Conservation (phyloP, 805 yeast genomes). For the Kodamaea jinghongensis region DNA sequence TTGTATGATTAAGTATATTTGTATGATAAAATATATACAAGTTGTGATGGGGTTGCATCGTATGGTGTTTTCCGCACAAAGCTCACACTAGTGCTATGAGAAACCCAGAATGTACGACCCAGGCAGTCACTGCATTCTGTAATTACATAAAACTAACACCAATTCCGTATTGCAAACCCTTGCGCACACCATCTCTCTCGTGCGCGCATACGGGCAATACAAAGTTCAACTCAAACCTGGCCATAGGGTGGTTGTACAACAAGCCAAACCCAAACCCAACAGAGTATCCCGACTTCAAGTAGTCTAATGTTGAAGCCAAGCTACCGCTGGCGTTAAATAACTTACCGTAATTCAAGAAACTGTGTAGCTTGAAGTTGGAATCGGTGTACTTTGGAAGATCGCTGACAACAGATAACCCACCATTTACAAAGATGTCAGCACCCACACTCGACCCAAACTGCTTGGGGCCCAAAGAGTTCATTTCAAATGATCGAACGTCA, state of each 20-base stretch:
- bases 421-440: slow-evolving; percentile 48
- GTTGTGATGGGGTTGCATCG: too few species aligned
- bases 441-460: slow-evolving; percentile 49
- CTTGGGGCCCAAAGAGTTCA: slow-evolving; percentile 57
- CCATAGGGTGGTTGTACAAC: slow-evolving; percentile 54
- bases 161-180: slow-evolving; percentile 58
- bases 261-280: slow-evolving; percentile 48
- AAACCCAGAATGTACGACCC: too few species aligned
- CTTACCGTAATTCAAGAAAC: slow-evolving; percentile 48
- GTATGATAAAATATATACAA: too few species aligned
- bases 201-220: slow-evolving; percentile 47
- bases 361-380: slow-evolving; percentile 48
- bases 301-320: slow-evolving; percentile 11
- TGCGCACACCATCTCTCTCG: slow-evolving; percentile 46
- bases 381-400: slow-evolving; percentile 43
- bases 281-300: slow-evolving; percentile 22
- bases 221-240: slow-evolving; percentile 56
- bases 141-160: slow-evolving; percentile 54
- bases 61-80: too few species aligned
- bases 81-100: too few species aligned
- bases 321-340: slow-evolving; percentile 24
- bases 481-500: slow-evolving; percentile 50
- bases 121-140: background rate
- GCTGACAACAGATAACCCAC: slow-evolving; percentile 45
- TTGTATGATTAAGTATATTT: too few species aligned